Conservation (phyloP, 1,284 basidiomycete genomes). For the Chalciporus sp. region DNA sequence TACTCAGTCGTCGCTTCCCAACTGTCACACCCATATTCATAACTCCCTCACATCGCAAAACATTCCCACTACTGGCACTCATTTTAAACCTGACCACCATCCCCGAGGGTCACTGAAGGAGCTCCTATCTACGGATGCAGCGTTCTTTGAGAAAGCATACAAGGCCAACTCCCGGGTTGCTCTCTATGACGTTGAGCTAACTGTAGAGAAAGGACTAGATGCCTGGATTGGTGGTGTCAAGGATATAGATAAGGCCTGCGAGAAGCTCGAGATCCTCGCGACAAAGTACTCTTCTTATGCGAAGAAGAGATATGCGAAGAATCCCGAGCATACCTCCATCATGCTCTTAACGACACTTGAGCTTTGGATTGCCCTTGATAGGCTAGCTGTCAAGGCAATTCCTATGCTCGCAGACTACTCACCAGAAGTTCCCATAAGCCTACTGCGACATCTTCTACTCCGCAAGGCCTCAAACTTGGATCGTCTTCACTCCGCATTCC, state of each 20-base stretch:
- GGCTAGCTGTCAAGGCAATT: constrained; percentile 32
- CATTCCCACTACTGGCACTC: background rate
- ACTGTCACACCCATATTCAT: constrained; percentile 29
- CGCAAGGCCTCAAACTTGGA: constrained; percentile 29
- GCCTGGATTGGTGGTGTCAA: constrained; percentile 31
- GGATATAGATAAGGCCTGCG: constrained; percentile 15
- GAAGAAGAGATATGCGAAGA: constrained; percentile 28
- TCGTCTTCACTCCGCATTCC: constrained; percentile 30
- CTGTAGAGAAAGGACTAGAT: constrained; percentile 32
- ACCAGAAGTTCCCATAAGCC: constrained; percentile 41
- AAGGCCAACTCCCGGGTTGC: constrained; percentile 18
- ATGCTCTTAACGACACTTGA: constrained; percentile 47
- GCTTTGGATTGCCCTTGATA: constrained; percentile 50
- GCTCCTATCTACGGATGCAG: constrained; percentile 19
- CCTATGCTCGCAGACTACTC: constrained; percentile 45
- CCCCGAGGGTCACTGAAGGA: constrained; percentile 23
- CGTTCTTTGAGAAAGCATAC: constrained; percentile 20
- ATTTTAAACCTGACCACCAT: constrained; percentile 17
- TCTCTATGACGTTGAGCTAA: constrained; percentile 40
- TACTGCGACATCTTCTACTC: constrained; percentile 45
- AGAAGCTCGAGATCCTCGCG: constrained; percentile 28
- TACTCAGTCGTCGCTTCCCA: constrained; percentile 31
- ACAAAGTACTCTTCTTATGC: constrained; percentile 35
- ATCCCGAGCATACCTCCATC: constrained; percentile 45
- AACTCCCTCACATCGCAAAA: constrained; percentile 5